Evolutionary conservation across 2,329 filamentous ascomycete genomes (phyloP).

Genomic region (Alternaria sp.): DNA sequence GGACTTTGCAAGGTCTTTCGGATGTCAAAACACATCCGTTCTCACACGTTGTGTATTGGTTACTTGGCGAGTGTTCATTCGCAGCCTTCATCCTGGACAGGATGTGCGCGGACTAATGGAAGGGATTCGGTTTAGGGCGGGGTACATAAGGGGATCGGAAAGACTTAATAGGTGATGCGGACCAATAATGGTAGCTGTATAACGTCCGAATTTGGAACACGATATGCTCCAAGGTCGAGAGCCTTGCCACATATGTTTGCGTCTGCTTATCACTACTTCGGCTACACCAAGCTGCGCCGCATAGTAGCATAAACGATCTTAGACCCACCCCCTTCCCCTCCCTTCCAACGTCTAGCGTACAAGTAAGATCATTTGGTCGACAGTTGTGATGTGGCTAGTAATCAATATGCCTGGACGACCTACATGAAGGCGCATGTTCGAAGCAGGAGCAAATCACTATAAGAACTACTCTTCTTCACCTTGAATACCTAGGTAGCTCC

Average conservation of each 20-base stretch:
- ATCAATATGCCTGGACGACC: neutral
- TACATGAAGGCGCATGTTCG: neutral
- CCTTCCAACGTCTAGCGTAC: neutral
- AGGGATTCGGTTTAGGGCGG: slow-evolving; percentile 18
- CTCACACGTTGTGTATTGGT: neutral
- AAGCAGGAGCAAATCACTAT: neutral
- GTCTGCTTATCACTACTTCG: neutral
- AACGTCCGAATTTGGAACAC: slow-evolving; percentile 36
- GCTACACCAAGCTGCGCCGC: neutral
- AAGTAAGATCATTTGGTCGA: neutral
- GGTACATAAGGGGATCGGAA: slow-evolving; percentile 10
- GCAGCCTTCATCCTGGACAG: slow-evolving; percentile 5
- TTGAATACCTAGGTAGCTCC: neutral
- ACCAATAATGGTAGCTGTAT: slow-evolving; percentile 21
- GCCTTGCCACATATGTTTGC: neutral
- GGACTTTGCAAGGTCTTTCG: neutral
- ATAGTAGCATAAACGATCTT: neutral
- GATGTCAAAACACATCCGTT: neutral
- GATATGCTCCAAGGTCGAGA: slow-evolving; percentile 36
- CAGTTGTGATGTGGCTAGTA: neutral
- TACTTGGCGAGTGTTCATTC: neutral
- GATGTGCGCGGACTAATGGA: slow-evolving; percentile 30
- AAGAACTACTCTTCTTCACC: neutral
- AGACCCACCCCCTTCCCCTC: neutral
- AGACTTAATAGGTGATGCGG: slow-evolving; percentile 13